Evolutionary conservation across 2,329 filamentous ascomycete species (phyloP).

Genomic region (Fusarium humuli): DNA sequence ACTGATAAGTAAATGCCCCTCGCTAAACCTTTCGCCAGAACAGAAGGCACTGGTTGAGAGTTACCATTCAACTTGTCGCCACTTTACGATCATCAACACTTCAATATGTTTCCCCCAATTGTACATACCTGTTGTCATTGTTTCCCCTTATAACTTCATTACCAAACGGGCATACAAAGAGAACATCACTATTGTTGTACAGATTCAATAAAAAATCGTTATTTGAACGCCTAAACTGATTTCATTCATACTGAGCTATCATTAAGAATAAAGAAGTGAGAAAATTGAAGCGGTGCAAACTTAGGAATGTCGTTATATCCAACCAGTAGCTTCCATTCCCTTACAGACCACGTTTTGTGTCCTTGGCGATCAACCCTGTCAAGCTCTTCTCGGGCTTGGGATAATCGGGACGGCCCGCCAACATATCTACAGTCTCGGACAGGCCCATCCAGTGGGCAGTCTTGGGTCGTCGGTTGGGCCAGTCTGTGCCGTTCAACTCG

Average conservation of each 20-base stretch:
- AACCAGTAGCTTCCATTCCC: constrained; percentile 10
- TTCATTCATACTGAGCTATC: constrained; percentile 34
- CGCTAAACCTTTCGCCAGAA: neutral
- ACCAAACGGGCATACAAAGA: neutral
- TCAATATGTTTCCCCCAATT: neutral
- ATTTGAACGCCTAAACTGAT: constrained; percentile 33
- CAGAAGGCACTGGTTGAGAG: neutral
- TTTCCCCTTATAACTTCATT: neutral
- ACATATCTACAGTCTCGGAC: constrained; percentile 83
- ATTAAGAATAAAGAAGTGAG: constrained; percentile 36
- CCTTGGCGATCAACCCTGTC: constrained; percentile 67
- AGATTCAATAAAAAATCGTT: neutral
- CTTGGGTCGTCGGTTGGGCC: constrained; percentile 87
- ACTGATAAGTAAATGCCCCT: neutral
- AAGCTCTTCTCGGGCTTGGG: constrained; percentile 62
- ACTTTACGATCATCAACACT: neutral
- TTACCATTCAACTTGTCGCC: neutral
- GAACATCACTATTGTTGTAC: neutral
- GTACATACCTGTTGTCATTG: neutral
- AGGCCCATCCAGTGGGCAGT: constrained; percentile 86
- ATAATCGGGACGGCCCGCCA: constrained; percentile 77
- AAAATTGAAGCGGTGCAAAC: constrained; percentile 21
- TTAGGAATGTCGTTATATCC: constrained; percentile 21
- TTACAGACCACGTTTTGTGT: constrained; percentile 66
- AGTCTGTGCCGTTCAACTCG: constrained; percentile 90